Base-by-base conservation (phyloP, 2,329 filamentous ascomycete genomes). In the Pseudocercospora musae region DNA sequence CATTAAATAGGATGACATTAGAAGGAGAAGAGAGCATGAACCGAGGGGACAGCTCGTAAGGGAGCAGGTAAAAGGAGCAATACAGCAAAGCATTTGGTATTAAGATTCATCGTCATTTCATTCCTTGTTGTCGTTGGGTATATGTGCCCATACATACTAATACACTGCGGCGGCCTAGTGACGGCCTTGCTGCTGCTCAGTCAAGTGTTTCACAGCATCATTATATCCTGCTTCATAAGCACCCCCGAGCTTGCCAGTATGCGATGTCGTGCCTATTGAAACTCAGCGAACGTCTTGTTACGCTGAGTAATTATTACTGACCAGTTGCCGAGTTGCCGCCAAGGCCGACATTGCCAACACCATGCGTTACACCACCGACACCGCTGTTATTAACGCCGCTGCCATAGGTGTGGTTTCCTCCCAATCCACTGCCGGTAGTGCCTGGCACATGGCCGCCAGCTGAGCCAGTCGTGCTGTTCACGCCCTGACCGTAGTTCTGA, bases 401-500 rank as follows among this genome's bases (percentile, higher is more conserved):
- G 25, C 49, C 49, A 15, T 57, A 55, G 13, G 57, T 57, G 42
- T 52, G 59, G 37, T 57, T 55, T 27, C 54, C 46, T 2, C 48
- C 58, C 13, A 44, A n/a, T 1, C 33, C 37, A 13, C 23, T 46
- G 6, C 25, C n/a, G 20, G 48, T 31, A n/a, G 58, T 33, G 21
- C 58, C 58, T 54, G 58, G 49, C 10, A 59, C 15, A 29, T 52
- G 48, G 40, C 27, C 42, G 42, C 11, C 31, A 40, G 57, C 20
- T 23, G 46, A 20, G 20, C 61, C 61, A 15, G 31, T 60, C 7
- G 57, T 21, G 50, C 44, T 52, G 31, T 50, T 50, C 8, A 52
- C 56, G 7, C 56, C 58, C 23, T 64, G 56, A 1, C 57, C 53
- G 49, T 59, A 63, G 56, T 66, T 66, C 23, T 53, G 58, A 20